phyloP scores from a whole-genome alignment of 345 rosid genomes.

The Eucalyptus globulus region DNA sequence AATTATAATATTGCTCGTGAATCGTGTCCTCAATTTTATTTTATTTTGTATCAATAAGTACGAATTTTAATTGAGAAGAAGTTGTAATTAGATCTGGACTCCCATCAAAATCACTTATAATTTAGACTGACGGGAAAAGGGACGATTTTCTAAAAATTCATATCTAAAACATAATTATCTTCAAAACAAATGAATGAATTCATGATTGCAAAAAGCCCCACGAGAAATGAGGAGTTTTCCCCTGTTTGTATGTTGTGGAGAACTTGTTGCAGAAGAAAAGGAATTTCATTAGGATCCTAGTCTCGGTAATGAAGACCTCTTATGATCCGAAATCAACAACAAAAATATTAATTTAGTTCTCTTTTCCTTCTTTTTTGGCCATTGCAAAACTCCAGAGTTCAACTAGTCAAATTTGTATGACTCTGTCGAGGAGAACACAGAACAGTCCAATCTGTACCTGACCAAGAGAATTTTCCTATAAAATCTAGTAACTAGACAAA shows the following conservation, averaged over 20 bases:
- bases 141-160: neutral
- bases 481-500: neutral
- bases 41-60: neutral
- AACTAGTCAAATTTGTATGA: neutral
- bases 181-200: neutral
- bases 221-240: neutral
- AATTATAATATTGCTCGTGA: neutral
- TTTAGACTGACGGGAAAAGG: neutral
- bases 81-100: neutral
- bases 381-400: neutral
- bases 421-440: neutral
- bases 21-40: neutral
- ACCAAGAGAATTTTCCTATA: neutral
- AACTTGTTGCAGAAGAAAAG: neutral
- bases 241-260: neutral
- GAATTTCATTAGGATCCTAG: neutral
- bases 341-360: neutral
- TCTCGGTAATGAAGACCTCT: neutral
- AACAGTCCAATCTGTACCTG: neutral
- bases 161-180: neutral
- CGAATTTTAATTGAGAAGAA: neutral
- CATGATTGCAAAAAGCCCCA: neutral
- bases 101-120: neutral
- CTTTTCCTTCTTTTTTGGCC: neutral
- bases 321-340: neutral